Base-by-base conservation (phyloP, 176 grass and related monocot genomes). In the Rhynchospora pubera region DNA sequence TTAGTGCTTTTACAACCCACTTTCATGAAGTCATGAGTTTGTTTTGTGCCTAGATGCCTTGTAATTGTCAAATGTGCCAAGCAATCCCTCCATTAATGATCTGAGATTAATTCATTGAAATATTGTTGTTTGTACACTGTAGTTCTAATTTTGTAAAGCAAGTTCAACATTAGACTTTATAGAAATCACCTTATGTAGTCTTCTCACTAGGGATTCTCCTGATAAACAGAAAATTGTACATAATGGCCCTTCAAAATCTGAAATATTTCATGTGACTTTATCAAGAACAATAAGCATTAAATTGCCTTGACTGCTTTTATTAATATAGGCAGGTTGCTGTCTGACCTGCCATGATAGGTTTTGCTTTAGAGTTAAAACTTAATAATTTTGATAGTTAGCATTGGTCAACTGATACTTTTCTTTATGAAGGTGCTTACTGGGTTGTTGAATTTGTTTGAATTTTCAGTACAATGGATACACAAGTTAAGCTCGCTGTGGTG, bases 401-500 rank as follows among this genome's bases (percentile, higher is more conserved):
- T n/a, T n/a, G n/a, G n/a, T n/a, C n/a, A n/a, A n/a, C n/a, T n/a
- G n/a, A n/a, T 2, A 68, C 16, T 2, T 19, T 15, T 43, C 43
- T 30, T 61, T 19, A 30, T 15, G 16, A 55, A 76, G 6, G 10
- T 9, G 13, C 71, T 75, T 2, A 30, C 22, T 55, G 23, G 55
- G 50, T 56, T 56, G 2, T 11, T 52, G 21, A 48, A 30, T 4
- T 30, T 4, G n/a, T 64, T 9, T 88, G n/a, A 81, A 67, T 43
- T 58, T 23, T 62, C 3, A 86, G 90, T 83, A 93, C 84, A 60
- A 97, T 97, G 93, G 93, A 97, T 79, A 84, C 79, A 5, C 93
- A 97, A 86, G 93, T 89, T 50, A 93, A 97, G 91, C 85, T 97
- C 32, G 93, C 93, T 39, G 93, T 93, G 10, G 93, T 97, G 30